phyloP scores from a whole-genome alignment of 2,329 filamentous ascomycete genomes.

The Fusarium drepaniforme region DNA sequence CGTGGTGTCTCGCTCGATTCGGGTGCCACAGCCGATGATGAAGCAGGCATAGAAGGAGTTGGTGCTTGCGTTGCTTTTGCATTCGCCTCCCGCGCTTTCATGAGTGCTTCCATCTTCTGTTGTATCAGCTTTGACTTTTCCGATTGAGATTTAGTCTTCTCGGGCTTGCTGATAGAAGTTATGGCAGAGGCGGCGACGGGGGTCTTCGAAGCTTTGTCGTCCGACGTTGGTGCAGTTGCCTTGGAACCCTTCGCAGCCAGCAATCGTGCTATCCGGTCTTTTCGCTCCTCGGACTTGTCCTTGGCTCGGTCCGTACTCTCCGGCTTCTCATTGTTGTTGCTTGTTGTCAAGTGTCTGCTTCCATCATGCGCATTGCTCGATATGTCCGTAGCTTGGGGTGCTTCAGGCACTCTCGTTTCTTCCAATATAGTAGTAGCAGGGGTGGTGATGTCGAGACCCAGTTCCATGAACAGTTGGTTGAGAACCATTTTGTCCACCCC shows the following conservation, averaged over 20 bases:
- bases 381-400: not conserved
- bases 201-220: conserved; percentile 2
- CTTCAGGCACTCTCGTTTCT: not conserved
- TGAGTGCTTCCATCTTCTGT: conserved; percentile 82
- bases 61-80: conserved; percentile 39
- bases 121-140: conserved; percentile 81
- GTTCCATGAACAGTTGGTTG: conserved; percentile 73
- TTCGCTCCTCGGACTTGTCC: conserved; percentile 71
- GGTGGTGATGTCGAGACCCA: conserved; percentile 66
- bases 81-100: conserved; percentile 65
- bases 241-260: conserved; percentile 80
- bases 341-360: not conserved
- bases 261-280: conserved; percentile 81
- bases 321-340: not conserved
- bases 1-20: conserved; percentile 13
- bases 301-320: conserved; percentile 61
- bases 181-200: conserved; percentile 53
- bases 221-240: conserved; percentile 26
- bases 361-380: not conserved
- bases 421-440: not conserved
- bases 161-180: conserved; percentile 6
- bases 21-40: conserved; percentile 6
- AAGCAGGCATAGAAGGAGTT: not conserved
- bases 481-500: conserved; percentile 76
- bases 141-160: conserved; percentile 56